Base-by-base conservation (phyloP, 768 basidiomycete genomes). In the Amanita rubescens region DNA sequence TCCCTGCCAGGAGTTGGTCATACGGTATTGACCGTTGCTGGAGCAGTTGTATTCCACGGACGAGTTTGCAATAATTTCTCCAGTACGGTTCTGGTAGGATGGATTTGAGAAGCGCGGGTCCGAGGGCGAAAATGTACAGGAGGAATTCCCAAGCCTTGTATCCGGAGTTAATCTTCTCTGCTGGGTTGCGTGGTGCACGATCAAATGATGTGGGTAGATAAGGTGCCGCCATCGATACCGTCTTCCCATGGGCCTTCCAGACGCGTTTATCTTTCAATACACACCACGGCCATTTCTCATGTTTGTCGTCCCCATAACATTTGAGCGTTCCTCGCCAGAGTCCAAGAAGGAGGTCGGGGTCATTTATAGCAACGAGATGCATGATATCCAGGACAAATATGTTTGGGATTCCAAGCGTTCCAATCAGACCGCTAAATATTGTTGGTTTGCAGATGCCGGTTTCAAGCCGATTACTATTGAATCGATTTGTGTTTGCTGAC, bases 181-280 rank as follows among this genome's bases (percentile, higher is more conserved):
- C 71, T 19, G 63, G 62, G 54, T 77, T 71, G 0, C 71, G 65
- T 1, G 73, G 76, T 6, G 72, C 67, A 7, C 68, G 62, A 56
- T 74, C 69, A 60, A 74, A 75, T 0, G 67, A 73, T 1, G 65
- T 63, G 17, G 73, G 73, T n/a, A 75, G 58, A 48, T 68, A 74
- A 2, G 58, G 61, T 0, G 60, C 62, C 1, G 66, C 59, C 9
- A 41, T 55, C 0, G 65, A 70, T 15, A 76, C 71, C 0, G 34
- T 53, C 33, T 53, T 45, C 0, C 73, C 71, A 58, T 76, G 74
- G 2, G 30, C 30, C 20, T 59, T 58, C 74, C 73, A 76, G 3
- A 54, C 43, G 8, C 30, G 54, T 0, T 3, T 11, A 12, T 41
- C n/a, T 12, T 19, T 19, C 22, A 45, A n/a, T 20, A 7, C 14